phyloP scores from a whole-genome alignment of 352 stramenopile species.

The Pseudoperonospora humuli region DNA sequence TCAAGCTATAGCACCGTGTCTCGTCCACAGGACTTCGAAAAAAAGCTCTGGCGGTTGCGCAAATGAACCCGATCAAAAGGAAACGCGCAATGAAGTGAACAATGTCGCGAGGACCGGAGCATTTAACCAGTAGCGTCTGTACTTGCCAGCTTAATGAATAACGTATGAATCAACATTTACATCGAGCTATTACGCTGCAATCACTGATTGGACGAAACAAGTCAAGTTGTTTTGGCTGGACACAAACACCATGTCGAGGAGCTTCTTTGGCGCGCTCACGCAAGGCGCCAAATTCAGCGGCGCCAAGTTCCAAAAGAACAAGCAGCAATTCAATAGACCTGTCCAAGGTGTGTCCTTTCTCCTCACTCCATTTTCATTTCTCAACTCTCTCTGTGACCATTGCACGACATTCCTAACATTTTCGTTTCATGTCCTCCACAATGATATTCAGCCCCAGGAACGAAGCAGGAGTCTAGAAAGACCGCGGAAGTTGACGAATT shows the following conservation, averaged over 20 bases:
- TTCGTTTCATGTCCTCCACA: neutral
- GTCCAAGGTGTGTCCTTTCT: constrained; percentile 5
- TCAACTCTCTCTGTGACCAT: constrained; percentile 3
- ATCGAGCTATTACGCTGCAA: neutral
- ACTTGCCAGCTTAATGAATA: too few relatives aligned
- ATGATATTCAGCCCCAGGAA: constrained; percentile 5
- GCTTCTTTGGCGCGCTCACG: constrained; percentile 65
- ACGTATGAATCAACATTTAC: too few relatives aligned
- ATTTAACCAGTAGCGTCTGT: neutral
- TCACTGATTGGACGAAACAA: constrained; percentile 2
- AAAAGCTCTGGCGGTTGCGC: neutral
- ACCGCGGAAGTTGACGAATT: constrained; percentile 37
- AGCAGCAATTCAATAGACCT: constrained; percentile 45
- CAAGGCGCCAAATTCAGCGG: constrained; percentile 63
- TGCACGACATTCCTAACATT: too few relatives aligned
- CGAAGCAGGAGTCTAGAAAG: constrained; percentile 15
- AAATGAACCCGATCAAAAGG: neutral
- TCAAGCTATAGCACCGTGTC: constrained; percentile 5
- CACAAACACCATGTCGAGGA: constrained; percentile 36
- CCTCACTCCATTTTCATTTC: constrained; percentile 1
- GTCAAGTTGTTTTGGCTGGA: constrained; percentile 19
- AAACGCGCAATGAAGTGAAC: neutral
- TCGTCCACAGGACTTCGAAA: constrained; percentile 1
- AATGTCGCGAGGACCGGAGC: neutral
- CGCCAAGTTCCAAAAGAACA: constrained; percentile 47